Conservation (phyloP, 2,329 filamentous ascomycete genomes). For the Hypoxylon sp. region DNA sequence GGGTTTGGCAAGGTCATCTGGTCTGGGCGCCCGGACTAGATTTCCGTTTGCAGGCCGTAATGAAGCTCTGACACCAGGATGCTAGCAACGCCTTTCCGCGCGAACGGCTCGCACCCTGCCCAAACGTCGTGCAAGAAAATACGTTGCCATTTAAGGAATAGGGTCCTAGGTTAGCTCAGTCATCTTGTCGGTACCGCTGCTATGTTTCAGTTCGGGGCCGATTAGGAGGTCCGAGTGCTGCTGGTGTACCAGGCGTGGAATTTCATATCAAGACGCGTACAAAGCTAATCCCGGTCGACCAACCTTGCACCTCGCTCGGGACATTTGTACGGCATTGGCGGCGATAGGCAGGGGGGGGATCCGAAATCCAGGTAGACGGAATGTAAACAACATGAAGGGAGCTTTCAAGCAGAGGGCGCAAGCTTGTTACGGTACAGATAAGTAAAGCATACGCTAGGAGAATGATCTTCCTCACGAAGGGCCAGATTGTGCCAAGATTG, state of each 20-base stretch:
- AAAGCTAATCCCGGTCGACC: slow-evolving; percentile 20
- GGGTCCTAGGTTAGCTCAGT: slow-evolving; percentile 27
- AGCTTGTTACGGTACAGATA: slow-evolving; percentile 37
- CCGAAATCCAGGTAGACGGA: slow-evolving; percentile 44
- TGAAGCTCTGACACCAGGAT: slow-evolving; percentile 40
- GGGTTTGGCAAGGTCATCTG: slow-evolving; percentile 45
- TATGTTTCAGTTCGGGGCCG: slow-evolving; percentile 34
- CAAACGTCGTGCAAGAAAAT: slow-evolving; percentile 35
- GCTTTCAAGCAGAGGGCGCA: slow-evolving; percentile 31
- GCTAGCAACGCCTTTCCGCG: slow-evolving; percentile 35
- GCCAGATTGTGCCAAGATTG: slow-evolving; percentile 37
- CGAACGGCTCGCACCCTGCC: slow-evolving; percentile 42
- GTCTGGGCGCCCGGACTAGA: slow-evolving; percentile 44
- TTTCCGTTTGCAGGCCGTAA: slow-evolving; percentile 45
- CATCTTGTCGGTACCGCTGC: slow-evolving; percentile 27
- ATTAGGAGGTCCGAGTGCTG: slow-evolving; percentile 33
- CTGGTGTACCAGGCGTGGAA: slow-evolving; percentile 28
- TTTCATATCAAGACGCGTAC: slow-evolving; percentile 35
- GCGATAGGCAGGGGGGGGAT: slow-evolving; percentile 27
- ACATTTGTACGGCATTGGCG: slow-evolving; percentile 33
- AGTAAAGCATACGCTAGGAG: slow-evolving; percentile 33
- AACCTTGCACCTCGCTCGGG: slow-evolving; percentile 26
- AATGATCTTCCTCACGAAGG: slow-evolving; percentile 37
- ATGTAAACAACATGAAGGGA: slow-evolving; percentile 39
- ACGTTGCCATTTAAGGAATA: slow-evolving; percentile 36